Evolutionary conservation across 2,329 filamentous ascomycete species (phyloP).

Genomic region (Scopulariopsis brevicaulis): DNA sequence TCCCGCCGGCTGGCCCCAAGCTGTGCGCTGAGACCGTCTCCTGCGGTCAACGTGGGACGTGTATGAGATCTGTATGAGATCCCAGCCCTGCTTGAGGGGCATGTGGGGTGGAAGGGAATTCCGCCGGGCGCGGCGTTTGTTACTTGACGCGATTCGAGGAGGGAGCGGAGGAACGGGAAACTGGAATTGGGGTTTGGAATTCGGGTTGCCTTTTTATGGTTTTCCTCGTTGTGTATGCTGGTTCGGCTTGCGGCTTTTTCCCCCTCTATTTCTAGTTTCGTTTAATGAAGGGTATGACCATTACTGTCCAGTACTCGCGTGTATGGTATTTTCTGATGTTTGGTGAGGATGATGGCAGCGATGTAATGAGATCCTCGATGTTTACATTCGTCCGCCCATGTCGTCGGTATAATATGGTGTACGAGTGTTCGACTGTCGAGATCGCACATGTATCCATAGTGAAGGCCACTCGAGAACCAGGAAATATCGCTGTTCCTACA

Average conservation of each 20-base stretch:
- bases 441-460: no score
- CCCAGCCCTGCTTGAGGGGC: neutral
- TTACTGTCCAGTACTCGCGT: neutral
- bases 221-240: neutral
- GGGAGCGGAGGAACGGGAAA: neutral
- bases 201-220: neutral
- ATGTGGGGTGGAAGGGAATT: neutral
- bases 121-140: neutral
- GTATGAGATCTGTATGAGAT: neutral
- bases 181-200: neutral
- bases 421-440: no score
- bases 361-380: no score
- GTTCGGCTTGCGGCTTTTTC: conserved; percentile 1
- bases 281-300: conserved; percentile 4
- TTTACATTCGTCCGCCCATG: no score
- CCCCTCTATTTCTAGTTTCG: neutral
- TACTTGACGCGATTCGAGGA: neutral
- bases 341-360: neutral
- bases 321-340: neutral
- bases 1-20: neutral
- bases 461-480: no score
- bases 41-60: no score
- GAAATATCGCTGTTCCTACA: no score
- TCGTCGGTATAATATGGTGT: no score
- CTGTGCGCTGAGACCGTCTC: no score